Conservation (phyloP, 371 early-diverging fungal genomes). For the Apophysomyces trapeziformis region DNA sequence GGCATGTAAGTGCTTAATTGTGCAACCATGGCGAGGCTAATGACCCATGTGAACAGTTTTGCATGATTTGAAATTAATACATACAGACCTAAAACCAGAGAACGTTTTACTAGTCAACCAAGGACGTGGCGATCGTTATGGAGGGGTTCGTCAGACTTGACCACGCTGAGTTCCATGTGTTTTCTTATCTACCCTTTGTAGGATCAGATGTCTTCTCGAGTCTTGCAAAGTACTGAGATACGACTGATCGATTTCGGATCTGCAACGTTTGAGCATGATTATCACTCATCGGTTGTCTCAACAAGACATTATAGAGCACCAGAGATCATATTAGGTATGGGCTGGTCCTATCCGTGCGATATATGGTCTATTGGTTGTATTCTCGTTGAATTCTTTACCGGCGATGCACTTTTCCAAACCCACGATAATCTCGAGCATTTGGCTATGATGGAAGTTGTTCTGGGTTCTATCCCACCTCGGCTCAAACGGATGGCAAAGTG, state of each 20-base stretch:
- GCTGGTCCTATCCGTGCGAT: slow-evolving; percentile 97
- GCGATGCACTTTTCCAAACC: slow-evolving; percentile 94
- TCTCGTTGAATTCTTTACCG: slow-evolving; percentile 93
- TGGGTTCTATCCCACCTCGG: slow-evolving; percentile 57
- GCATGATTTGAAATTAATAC: slow-evolving; percentile 82
- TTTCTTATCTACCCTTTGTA: slow-evolving; percentile 12
- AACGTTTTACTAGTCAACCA: slow-evolving; percentile 22
- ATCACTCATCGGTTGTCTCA: slow-evolving; percentile 89
- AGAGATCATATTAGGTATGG: slow-evolving; percentile 90
- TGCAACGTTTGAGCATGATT: slow-evolving; percentile 91
- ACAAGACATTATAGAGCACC: slow-evolving; percentile 98
- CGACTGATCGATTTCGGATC: slow-evolving; percentile 94
- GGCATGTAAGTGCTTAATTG: slow-evolving; percentile 57
- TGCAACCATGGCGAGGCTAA: slow-evolving; percentile 3
- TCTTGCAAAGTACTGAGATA: slow-evolving; percentile 76
- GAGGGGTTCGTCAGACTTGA: neutral
- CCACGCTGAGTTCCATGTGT: neutral
- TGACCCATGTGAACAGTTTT: slow-evolving; percentile 55
- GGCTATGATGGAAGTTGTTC: slow-evolving; percentile 74
- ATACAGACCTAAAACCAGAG: slow-evolving; percentile 32
- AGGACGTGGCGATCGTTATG: slow-evolving; percentile 7
- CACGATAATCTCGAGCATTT: slow-evolving; percentile 86
- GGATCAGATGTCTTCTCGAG: slow-evolving; percentile 41
- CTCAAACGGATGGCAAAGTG: slow-evolving; percentile 47
- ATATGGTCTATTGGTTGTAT: slow-evolving; percentile 98